Percentiles rank a stretch among this genome's conserved stretches.
phyloP scores from a whole-genome alignment of 2,329 filamentous ascomycete genomes.

The Botrytis squamosa region DNA sequence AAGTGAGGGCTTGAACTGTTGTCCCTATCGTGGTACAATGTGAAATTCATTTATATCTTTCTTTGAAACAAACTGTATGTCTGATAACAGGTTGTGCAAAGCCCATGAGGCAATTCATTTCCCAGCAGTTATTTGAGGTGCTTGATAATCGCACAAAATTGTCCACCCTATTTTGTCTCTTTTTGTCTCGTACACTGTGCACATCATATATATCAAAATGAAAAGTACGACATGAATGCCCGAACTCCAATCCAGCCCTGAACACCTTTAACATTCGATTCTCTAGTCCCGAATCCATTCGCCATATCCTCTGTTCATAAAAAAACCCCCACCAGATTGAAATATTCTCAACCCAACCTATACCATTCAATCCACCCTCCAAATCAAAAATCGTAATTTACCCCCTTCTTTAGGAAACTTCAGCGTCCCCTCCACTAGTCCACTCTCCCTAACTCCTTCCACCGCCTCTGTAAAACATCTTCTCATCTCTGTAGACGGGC shows the following conservation, averaged over 20 bases:
- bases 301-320: not conserved
- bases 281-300: not conserved
- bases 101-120: not conserved
- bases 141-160: not conserved
- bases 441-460: slow-evolving; percentile 24
- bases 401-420: slow-evolving; percentile 24
- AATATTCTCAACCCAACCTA: not conserved
- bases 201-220: not conserved
- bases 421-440: slow-evolving; percentile 30
- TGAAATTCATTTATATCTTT: not conserved
- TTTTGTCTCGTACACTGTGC: not conserved
- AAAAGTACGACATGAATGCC: not conserved
- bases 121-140: not conserved
- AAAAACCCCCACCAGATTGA: not conserved
- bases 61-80: rapidly evolving
- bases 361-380: slow-evolving; percentile 31
- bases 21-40: not conserved
- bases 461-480: slow-evolving; percentile 28
- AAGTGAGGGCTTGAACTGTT: not conserved
- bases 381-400: slow-evolving; percentile 33
- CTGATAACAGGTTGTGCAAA: not conserved
- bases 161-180: not conserved
- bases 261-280: not conserved
- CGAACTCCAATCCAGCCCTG: not conserved
- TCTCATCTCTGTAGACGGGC: not conserved